Conservation (phyloP, 139 green algal genomes). For the Chlamydomonas incerta region DNA sequence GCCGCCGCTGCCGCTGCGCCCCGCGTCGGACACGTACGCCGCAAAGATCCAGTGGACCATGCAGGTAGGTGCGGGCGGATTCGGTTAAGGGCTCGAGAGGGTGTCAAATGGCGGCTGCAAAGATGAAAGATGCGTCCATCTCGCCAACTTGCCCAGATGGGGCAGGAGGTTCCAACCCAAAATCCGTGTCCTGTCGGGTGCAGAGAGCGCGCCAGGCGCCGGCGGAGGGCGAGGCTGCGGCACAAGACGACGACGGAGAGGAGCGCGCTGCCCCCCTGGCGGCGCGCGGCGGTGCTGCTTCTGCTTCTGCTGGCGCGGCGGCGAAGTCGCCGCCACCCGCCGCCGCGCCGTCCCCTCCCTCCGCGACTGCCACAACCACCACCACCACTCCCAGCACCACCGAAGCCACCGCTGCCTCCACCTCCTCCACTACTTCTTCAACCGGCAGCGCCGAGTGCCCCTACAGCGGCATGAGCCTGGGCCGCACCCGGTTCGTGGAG, state of each 20-base stretch:
- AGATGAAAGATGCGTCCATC: too few species aligned
- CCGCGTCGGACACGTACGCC: conserved; percentile 34
- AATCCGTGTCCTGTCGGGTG: too few species aligned
- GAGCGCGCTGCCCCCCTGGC: background rate
- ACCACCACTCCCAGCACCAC: background rate
- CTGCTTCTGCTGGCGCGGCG: too few species aligned
- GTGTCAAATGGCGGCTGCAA: too few species aligned
- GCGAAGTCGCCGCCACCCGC: background rate
- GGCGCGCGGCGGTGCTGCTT: conserved; percentile 21
- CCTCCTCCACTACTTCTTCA: background rate
- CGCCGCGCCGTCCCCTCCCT: too few species aligned
- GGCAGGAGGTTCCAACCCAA: too few species aligned
- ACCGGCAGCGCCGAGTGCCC: conserved; percentile 42
- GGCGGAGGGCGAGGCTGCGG: background rate
- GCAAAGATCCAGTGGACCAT: conserved; percentile 50
- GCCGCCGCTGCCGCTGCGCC: conserved; percentile 48
- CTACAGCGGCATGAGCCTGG: conserved; percentile 56
- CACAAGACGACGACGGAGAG: background rate
- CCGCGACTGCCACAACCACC: too few species aligned
- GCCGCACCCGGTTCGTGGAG: conserved; percentile 57
- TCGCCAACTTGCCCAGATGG: too few species aligned
- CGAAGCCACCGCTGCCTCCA: too few species aligned
- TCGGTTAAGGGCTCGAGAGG: background rate
- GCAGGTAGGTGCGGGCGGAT: conserved; percentile 1
- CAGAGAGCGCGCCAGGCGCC: background rate